Evolutionary conservation across 1,284 basidiomycete genomes (phyloP).

Genomic region (Pisolithus thermaeus): DNA sequence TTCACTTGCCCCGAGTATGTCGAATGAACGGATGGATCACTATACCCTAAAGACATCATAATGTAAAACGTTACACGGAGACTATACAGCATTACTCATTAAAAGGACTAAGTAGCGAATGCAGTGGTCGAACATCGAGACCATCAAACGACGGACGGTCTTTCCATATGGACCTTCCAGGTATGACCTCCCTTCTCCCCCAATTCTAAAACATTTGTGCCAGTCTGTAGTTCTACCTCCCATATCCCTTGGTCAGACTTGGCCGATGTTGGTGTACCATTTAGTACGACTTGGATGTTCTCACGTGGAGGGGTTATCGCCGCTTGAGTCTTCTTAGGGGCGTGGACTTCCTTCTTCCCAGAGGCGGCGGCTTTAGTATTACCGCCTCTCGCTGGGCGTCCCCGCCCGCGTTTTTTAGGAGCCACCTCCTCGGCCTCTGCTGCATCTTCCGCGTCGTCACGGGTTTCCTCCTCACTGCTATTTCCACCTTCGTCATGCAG

Average conservation of each 20-base stretch:
- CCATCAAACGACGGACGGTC: conserved; percentile 17
- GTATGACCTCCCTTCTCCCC: conserved; percentile 59
- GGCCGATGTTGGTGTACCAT: conserved; percentile 39
- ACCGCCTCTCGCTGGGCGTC: conserved; percentile 24
- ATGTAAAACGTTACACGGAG: conserved; percentile 19
- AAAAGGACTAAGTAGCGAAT: conserved; percentile 23
- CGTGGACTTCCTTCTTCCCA: conserved; percentile 20
- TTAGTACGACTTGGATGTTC: conserved; percentile 47
- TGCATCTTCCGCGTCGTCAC: conserved; percentile 29
- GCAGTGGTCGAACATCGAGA: neutral
- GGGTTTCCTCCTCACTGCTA: conserved; percentile 39
- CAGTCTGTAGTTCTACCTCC: conserved; percentile 49
- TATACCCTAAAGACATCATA: conserved; percentile 18
- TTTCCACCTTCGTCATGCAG: conserved; percentile 42
- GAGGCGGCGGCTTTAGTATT: conserved; percentile 26
- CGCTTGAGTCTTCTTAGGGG: conserved; percentile 32
- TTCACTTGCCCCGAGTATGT: neutral
- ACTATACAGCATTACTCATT: conserved; percentile 30
- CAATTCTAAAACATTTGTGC: conserved; percentile 57
- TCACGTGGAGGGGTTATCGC: conserved; percentile 34
- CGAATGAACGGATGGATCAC: neutral
- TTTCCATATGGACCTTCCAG: conserved; percentile 64
- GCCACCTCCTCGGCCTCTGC: conserved; percentile 38
- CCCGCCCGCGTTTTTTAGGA: conserved; percentile 32
- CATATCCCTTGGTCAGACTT: conserved; percentile 43